Percentiles rank a stretch among this genome's conserved stretches.
Conservation (phyloP, 2,329 filamentous ascomycete species). For the Amauroascus niger region DNA sequence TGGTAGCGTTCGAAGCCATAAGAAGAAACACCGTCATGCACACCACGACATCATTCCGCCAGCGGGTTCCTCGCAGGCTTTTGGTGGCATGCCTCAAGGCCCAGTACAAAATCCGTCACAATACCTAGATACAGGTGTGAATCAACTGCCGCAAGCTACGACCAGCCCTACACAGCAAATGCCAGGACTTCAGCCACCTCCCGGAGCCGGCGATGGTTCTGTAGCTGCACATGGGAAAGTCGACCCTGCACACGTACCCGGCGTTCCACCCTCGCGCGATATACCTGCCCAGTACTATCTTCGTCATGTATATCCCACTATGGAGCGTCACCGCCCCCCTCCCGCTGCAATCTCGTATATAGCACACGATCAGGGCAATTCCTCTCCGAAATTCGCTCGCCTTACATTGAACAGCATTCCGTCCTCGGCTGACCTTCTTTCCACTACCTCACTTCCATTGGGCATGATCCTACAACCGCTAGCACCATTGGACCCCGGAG, state of each 20-base stretch:
- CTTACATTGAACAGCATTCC: slow-evolving; percentile 92
- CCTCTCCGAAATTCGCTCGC: slow-evolving; percentile 86
- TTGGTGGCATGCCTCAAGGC: slow-evolving; percentile 56
- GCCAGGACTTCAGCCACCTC: slow-evolving; percentile 26
- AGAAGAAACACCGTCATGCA: slow-evolving; percentile 93
- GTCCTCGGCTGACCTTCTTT: slow-evolving; percentile 65
- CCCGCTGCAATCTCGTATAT: slow-evolving; percentile 82
- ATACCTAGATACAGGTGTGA: slow-evolving; percentile 50
- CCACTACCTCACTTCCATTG: slow-evolving; percentile 71
- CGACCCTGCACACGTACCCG: slow-evolving; percentile 86
- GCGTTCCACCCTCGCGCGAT: slow-evolving; percentile 78
- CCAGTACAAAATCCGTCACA: slow-evolving; percentile 43
- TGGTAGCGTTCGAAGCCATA: slow-evolving; percentile 40
- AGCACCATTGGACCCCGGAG: slow-evolving; percentile 70
- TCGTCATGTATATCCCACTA: slow-evolving; percentile 82
- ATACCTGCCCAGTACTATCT: slow-evolving; percentile 73
- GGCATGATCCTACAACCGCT: slow-evolving; percentile 84
- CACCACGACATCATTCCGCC: slow-evolving; percentile 76
- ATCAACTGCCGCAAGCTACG: slow-evolving; percentile 27
- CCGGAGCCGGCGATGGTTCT: slow-evolving; percentile 42
- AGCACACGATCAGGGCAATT: slow-evolving; percentile 91
- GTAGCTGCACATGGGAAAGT: slow-evolving; percentile 64
- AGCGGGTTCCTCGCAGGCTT: slow-evolving; percentile 56
- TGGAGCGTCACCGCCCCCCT: slow-evolving; percentile 85
- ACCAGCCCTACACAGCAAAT: slow-evolving; percentile 16